Evolutionary conservation across 805 yeast genomes (phyloP), one percentile per base, ranked within the genome.

Genomic region (Saccharomyces jurei): DNA sequence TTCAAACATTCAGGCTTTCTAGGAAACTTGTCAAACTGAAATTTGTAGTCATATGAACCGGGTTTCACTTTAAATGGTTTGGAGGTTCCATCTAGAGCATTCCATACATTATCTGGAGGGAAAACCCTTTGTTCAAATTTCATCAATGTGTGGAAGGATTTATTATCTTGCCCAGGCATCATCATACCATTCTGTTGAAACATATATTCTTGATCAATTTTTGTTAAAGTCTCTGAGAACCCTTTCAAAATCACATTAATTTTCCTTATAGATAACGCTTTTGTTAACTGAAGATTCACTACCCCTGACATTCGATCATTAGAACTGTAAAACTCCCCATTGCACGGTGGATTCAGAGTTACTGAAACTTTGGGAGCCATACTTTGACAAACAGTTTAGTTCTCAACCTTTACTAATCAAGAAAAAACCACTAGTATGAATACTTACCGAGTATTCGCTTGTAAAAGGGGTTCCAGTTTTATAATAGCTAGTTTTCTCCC

Each of bases 181-280:
- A 64, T 55, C 52, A 65, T 50, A 11, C 65, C 63, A 48, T 60
- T 59, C 36, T 60, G 66, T n/a, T 58, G 54, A 50, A 61, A 56
- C 50, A 59, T 52, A 48, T 56, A 56, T 9, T 58, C 59, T 13
- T 61, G 54, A 51, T 63, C 68, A 30, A 62, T 52, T 44, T 61
- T 63, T 1, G 68, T 64, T 21, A 61, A 49, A 0, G 71, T 66
- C 51, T 67, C 67, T 14, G 64, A 54, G 41, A 62, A 63, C 4
- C 68, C 71, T 50, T 62, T 63, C 28, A 82, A 76, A 68, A 95
- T 91, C 67, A 79, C 79, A 64, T 74, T 87, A 60, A 72, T 66
- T 46, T 60, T 52, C 49, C 61, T 58, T 10, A 73, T 60, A 27
- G 69, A 55, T n/a, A 63, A 49, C 0, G 69, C 60, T 46, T 61